These are phyloP conservation scores for Lodderomyces margitis DNA, from an alignment of 1,139 yeast genomes.

Conservation along the genomic window DNA sequence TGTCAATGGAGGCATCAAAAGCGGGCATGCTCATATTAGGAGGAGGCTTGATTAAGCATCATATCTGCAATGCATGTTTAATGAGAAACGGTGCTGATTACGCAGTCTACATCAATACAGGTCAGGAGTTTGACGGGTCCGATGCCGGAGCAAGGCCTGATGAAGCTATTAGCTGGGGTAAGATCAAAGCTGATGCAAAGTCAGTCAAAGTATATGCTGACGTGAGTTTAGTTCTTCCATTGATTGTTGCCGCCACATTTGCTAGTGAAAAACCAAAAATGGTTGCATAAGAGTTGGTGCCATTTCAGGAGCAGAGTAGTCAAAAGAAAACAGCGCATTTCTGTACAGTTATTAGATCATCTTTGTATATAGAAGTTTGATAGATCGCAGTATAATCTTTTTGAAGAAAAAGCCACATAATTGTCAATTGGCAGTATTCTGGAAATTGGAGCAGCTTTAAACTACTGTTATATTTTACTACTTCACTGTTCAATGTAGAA, in stretches of 20 bases:
- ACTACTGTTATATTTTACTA: too few relatives aligned
- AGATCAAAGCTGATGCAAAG: constrained; percentile 90
- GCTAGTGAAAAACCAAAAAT: constrained; percentile 47
- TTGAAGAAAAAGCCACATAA: too few relatives aligned
- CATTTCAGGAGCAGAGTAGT: too few relatives aligned
- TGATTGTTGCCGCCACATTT: constrained; percentile 96
- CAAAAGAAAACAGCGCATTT: too few relatives aligned
- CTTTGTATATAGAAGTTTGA: neutral
- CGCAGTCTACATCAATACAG: constrained; percentile 95
- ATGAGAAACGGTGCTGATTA: constrained; percentile 99
- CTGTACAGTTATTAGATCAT: neutral
- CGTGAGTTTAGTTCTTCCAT: constrained; percentile 93
- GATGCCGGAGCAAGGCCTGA: constrained; percentile 99
- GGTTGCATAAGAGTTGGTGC: neutral
- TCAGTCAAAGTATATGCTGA: constrained; percentile 93
- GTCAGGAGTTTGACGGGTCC: constrained; percentile 97
- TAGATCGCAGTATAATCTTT: neutral
- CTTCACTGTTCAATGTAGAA: too few relatives aligned
- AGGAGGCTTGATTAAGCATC: constrained; percentile 96
- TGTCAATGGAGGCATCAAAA: constrained; percentile 92
- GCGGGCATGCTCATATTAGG: constrained; percentile 98
- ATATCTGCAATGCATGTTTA: constrained; percentile 93
- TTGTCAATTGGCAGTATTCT: too few relatives aligned
- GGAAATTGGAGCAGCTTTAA: too few relatives aligned
- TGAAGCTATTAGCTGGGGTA: constrained; percentile 99